Percentiles rank a stretch among this genome's conserved stretches.
Evolutionary conservation across 2,329 filamentous ascomycete species (phyloP).

Genomic region (Hypoxylon rubiginosum): DNA sequence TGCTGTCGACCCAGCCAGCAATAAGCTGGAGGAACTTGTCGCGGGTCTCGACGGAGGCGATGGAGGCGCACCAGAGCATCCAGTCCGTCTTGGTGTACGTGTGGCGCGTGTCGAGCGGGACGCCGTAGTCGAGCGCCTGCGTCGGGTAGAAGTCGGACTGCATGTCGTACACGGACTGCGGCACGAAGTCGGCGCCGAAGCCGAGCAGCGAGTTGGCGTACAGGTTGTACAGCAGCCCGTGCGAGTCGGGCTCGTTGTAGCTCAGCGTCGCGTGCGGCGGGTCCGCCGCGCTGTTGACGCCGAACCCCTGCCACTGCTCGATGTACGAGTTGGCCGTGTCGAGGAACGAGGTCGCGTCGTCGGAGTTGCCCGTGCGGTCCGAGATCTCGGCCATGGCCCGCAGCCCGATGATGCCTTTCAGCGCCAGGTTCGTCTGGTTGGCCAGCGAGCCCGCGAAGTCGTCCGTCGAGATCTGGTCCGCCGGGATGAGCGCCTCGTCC

Average conservation of each 20-base stretch:
- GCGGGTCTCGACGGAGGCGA: constrained; percentile 72
- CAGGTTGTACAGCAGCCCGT: constrained; percentile 80
- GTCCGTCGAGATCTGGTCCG: constrained; percentile 84
- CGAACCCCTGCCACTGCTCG: constrained; percentile 77
- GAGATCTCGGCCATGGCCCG: constrained; percentile 83
- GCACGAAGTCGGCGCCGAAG: constrained; percentile 76
- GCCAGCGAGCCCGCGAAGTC: constrained; percentile 85
- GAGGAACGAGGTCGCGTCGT: constrained; percentile 71
- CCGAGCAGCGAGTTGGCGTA: constrained; percentile 83
- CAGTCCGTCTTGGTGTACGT: constrained; percentile 89
- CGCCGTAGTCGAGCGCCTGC: constrained; percentile 80
- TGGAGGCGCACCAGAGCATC: constrained; percentile 87
- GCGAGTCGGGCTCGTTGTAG: constrained; percentile 74
- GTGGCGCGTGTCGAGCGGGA: constrained; percentile 85
- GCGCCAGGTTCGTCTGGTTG: constrained; percentile 84
- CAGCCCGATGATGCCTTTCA: constrained; percentile 88
- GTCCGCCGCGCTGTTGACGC: constrained; percentile 74
- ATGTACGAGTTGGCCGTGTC: constrained; percentile 77
- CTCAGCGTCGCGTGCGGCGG: constrained; percentile 79
- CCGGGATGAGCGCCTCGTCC: constrained; percentile 79
- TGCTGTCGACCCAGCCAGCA: constrained; percentile 81
- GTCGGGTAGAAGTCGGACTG: constrained; percentile 83
- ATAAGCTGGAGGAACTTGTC: constrained; percentile 76
- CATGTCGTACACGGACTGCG: constrained; percentile 79
- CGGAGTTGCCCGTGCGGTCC: constrained; percentile 68